Conservation (phyloP, 148 eudicot genomes). For the Spergularia bocconei region DNA sequence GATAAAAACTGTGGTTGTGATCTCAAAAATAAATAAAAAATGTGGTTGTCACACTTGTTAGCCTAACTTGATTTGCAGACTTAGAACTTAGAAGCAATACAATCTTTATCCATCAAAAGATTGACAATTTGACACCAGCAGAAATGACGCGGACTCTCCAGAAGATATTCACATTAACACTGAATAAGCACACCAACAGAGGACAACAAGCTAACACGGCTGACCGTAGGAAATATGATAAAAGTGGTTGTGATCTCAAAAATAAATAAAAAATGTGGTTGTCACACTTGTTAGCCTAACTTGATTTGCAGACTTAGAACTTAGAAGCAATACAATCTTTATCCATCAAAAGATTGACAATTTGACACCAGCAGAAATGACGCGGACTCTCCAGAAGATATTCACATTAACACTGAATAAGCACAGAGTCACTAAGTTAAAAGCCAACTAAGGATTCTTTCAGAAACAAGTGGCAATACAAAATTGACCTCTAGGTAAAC, state of each 20-base stretch:
- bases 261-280: too few relatives aligned
- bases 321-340: background rate
- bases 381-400: background rate
- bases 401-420: background rate
- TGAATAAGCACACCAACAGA: background rate
- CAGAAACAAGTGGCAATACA: background rate
- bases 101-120: background rate
- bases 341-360: background rate
- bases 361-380: slow-evolving; percentile 2
- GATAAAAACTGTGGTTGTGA: background rate
- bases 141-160: too few relatives aligned
- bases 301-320: background rate
- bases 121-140: too few relatives aligned
- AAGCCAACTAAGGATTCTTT: background rate
- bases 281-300: background rate
- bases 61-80: background rate
- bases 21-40: too few relatives aligned
- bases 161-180: too few relatives aligned
- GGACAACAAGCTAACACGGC: background rate
- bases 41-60: background rate
- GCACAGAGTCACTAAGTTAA: background rate
- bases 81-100: background rate
- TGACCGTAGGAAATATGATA: background rate
- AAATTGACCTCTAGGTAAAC: background rate
- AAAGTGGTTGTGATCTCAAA: too few relatives aligned